phyloP scores from a whole-genome alignment of 306 rosid species.

The Lathyrus aphaca region DNA sequence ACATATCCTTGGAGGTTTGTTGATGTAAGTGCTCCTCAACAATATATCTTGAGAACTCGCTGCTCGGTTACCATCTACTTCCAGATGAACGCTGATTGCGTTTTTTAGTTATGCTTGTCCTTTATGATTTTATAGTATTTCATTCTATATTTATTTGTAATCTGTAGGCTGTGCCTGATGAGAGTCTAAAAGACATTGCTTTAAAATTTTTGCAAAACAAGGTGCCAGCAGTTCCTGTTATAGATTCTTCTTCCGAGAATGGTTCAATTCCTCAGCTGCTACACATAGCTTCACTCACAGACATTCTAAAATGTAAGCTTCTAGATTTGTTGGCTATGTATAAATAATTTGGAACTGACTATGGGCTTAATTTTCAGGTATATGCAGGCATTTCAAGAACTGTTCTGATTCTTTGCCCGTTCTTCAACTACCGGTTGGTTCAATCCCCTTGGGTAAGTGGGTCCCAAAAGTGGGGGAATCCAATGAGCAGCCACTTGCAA shows the following conservation, averaged over 20 bases:
- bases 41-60: too few species aligned
- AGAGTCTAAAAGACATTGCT: slow-evolving; percentile 64
- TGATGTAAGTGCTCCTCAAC: slow-evolving; percentile 54
- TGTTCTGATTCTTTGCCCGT: slow-evolving; percentile 58
- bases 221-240: slow-evolving; percentile 61
- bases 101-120: too few species aligned
- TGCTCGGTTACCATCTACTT: not conserved
- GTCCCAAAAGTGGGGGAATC: slow-evolving; percentile 55
- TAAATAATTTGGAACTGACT: slow-evolving; percentile 46
- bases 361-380: slow-evolving; percentile 53
- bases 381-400: slow-evolving; percentile 69
- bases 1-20: slow-evolving; percentile 44
- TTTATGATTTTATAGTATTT: slow-evolving; percentile 22
- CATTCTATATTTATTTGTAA: slow-evolving; percentile 27
- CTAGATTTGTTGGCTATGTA: slow-evolving; percentile 16
- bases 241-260: slow-evolving; percentile 46
- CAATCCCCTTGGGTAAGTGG: slow-evolving; percentile 68
- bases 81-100: too few species aligned
- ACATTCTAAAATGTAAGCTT: slow-evolving; percentile 57
- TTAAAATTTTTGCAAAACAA: slow-evolving; percentile 59
- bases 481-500: slow-evolving; percentile 47
- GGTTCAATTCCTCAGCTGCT: slow-evolving; percentile 61
- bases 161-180: slow-evolving; percentile 65
- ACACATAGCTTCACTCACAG: slow-evolving; percentile 63
- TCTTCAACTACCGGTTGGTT: slow-evolving; percentile 62